A percentile compares a stretch with the other conserved stretches of the same genome.
These are phyloP conservation scores for Rhodofomes roseus DNA, from an alignment of 1,284 basidiomycete genomes.

Conservation along the genomic window DNA sequence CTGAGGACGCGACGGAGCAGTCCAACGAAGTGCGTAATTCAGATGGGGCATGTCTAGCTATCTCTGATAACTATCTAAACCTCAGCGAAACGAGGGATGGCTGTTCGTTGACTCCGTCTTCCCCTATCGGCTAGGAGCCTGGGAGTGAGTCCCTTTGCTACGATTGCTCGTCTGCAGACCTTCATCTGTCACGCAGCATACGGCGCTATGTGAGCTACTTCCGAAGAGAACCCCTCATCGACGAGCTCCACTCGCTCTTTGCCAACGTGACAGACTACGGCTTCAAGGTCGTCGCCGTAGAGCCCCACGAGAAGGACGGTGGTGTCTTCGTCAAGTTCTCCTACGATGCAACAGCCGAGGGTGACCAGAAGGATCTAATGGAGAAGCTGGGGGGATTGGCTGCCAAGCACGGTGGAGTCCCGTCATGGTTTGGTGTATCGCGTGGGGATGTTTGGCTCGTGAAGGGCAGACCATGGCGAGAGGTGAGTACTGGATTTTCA, in stretches of 20 bases:
- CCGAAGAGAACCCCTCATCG: conserved; percentile 52
- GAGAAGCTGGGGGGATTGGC: conserved; percentile 39
- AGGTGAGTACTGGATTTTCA: too few relatives aligned
- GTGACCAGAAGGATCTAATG: conserved; percentile 47
- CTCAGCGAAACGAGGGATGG: conserved; percentile 7
- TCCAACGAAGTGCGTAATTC: background rate
- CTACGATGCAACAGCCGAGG: conserved; percentile 47
- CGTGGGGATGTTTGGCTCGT: conserved; percentile 74
- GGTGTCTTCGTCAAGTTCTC: conserved; percentile 84
- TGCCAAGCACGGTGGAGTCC: conserved; percentile 49
- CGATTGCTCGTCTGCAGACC: background rate
- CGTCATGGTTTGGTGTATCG: conserved; percentile 57
- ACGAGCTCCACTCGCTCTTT: conserved; percentile 45
- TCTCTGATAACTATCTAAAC: too few relatives aligned
- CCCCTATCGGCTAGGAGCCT: background rate
- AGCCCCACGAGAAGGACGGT: conserved; percentile 74
- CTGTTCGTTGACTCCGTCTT: background rate
- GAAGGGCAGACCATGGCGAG: conserved; percentile 79
- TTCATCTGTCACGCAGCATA: conserved; percentile 35
- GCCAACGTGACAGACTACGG: conserved; percentile 45
- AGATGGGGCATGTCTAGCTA: too few relatives aligned
- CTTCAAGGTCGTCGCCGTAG: conserved; percentile 55
- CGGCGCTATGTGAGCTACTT: conserved; percentile 59
- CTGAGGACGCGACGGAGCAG: background rate
- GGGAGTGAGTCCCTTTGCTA: background rate